Base-by-base conservation (phyloP, 768 basidiomycete genomes). In the Collybia sordida region DNA sequence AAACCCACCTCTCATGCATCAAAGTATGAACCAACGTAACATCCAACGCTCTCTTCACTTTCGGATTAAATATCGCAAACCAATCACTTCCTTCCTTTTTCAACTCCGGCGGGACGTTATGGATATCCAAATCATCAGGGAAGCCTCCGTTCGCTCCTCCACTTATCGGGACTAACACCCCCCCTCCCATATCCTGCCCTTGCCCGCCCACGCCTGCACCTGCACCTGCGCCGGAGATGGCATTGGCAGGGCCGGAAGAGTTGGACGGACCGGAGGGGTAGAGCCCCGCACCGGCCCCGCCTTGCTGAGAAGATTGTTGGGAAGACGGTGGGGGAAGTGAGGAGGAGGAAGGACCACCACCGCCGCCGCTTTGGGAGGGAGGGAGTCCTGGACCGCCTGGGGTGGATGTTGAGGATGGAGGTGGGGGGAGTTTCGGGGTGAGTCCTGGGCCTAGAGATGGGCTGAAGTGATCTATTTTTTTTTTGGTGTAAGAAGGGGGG, bases 11-110 rank as follows among this genome's bases (percentile, higher is more conserved):
- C 67, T 93, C 92, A 62, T 96, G 93, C 67, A 84, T 83, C n/a
- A 96, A 73, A 3, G 89, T 92, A 67, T 95, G 93, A 23, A 92
- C 81, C 56, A 95, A 68, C 43, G 70, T 72, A 12, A 96, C 89
- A 62, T 95, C 91, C 46, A 95, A 73, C 51, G 80, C 78, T 40
- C 86, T 75, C 70, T 90, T 89, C 51, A 83, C 82, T 61, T 86
- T 85, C 36, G 87, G 83, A 63, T 90, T 93, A 74, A 90, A 94
- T 41, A 93, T 75, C 4, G 87, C 90, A 62, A 91, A 89, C 93
- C 93, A 96, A 61, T 95, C 93, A 40, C 73, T 68, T 0, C 90
- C 92, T 63, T 94, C 85, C 61, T 81, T 85, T 68, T 82, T 84
- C 51, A 76, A 66, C 34, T 86, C 83, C 0, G 82, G 67, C 3